Percentiles rank a stretch among this genome's conserved stretches.
These are phyloP conservation scores for Ustilago sp. DNA, from an alignment of 1,284 basidiomycete species.

Conservation along the genomic window DNA sequence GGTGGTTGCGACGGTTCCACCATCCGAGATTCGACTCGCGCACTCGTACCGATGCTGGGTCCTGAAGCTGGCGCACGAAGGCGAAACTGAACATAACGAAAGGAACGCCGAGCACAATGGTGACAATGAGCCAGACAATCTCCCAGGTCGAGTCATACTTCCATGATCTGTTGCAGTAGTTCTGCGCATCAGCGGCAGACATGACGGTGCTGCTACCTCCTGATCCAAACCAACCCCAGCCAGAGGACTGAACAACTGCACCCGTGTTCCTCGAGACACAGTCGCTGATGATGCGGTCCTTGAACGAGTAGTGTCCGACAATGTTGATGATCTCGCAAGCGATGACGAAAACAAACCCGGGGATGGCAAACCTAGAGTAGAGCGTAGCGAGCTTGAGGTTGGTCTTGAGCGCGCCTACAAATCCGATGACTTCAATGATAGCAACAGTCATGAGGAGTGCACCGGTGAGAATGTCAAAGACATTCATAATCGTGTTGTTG, in stretches of 20 bases:
- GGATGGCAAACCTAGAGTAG: constrained; percentile 40
- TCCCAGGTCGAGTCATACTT: constrained; percentile 48
- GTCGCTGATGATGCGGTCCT: constrained; percentile 47
- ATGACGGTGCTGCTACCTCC: constrained; percentile 27
- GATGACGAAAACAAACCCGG: constrained; percentile 44
- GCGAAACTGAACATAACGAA: constrained; percentile 61
- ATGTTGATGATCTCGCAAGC: constrained; percentile 56
- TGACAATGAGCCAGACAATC: constrained; percentile 59
- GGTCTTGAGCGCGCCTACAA: constrained; percentile 46
- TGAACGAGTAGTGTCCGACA: constrained; percentile 51
- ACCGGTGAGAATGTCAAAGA: constrained; percentile 50
- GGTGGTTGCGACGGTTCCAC: constrained; percentile 33
- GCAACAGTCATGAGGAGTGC: constrained; percentile 48
- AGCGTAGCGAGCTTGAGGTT: constrained; percentile 40
- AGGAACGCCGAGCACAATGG: constrained; percentile 47
- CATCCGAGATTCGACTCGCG: constrained; percentile 28
- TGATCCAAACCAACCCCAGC: constrained; percentile 29
- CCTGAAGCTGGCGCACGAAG: constrained; percentile 54
- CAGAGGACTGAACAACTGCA: constrained; percentile 7
- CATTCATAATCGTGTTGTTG: constrained; percentile 51
- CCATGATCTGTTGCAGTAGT: constrained; percentile 52
- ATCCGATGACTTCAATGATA: constrained; percentile 52
- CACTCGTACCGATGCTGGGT: constrained; percentile 50
- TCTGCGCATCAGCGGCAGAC: constrained; percentile 36
- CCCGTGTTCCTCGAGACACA: constrained; percentile 56